These are phyloP conservation scores for Epicoccum nigrum DNA, from an alignment of 2,329 filamentous ascomycete genomes.

Conservation along the genomic window DNA sequence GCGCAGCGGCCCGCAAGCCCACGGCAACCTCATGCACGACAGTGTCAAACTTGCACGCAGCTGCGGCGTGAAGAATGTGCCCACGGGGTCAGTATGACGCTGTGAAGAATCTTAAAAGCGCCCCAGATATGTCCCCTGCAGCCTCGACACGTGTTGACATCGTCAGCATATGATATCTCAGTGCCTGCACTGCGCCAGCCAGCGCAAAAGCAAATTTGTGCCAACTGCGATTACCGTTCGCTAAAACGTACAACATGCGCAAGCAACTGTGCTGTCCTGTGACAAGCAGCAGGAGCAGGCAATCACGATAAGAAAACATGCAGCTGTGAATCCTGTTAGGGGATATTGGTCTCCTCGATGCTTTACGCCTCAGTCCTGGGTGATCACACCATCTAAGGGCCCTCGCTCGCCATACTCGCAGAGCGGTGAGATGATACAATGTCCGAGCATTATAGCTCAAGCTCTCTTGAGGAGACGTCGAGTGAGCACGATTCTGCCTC, in stretches of 20 bases:
- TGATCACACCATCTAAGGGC: conserved; percentile 19
- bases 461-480: conserved; percentile 19
- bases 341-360: neutral
- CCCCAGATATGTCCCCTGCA: conserved; percentile 9
- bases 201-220: conserved; percentile 12
- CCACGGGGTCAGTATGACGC: neutral
- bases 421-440: conserved; percentile 26
- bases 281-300: conserved; percentile 6
- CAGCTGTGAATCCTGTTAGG: neutral
- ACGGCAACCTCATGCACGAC: conserved; percentile 4
- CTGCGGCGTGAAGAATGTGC: neutral
- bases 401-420: conserved; percentile 28
- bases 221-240: neutral
- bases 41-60: neutral
- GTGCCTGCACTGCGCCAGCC: conserved; percentile 1
- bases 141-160: conserved; percentile 20
- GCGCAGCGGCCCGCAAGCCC: conserved; percentile 15
- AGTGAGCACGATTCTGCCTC: conserved; percentile 25
- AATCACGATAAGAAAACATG: conserved; percentile 13
- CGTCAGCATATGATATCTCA: conserved; percentile 1
- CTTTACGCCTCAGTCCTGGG: neutral
- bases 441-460: conserved; percentile 25
- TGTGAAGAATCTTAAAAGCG: neutral
- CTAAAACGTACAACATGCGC: conserved; percentile 3
- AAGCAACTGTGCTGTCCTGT: conserved; percentile 4